phyloP scores from a whole-genome alignment of 1,284 basidiomycete genomes.

The Sanghuangporus sanghuang region DNA sequence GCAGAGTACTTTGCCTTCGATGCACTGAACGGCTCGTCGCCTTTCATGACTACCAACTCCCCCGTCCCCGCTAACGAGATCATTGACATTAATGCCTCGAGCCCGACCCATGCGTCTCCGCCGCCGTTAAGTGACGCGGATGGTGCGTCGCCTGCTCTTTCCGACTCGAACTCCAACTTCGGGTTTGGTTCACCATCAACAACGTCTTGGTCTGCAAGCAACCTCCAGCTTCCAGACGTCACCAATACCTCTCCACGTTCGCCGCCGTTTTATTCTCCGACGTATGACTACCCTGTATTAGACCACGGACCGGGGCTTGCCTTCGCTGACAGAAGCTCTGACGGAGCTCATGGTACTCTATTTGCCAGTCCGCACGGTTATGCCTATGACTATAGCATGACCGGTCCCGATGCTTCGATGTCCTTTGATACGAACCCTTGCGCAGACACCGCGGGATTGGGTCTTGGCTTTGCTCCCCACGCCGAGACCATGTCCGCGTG shows the following conservation, averaged over 20 bases:
- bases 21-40: background rate
- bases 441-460: background rate
- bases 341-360: background rate
- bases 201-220: conserved; percentile 4
- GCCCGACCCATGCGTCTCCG: background rate
- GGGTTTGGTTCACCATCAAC: background rate
- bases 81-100: background rate
- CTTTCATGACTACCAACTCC: background rate
- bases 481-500: background rate
- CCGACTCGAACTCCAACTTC: conserved; percentile 7
- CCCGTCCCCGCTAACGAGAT: background rate
- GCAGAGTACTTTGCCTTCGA: conserved; percentile 4
- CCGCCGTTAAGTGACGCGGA: conserved; percentile 8
- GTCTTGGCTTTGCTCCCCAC: background rate
- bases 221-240: background rate
- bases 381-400: background rate
- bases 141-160: conserved; percentile 3
- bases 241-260: background rate
- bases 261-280: background rate
- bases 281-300: background rate
- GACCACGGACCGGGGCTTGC: background rate
- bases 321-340: background rate
- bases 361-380: background rate
- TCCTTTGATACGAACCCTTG: background rate
- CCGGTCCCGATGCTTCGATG: background rate